Evolutionary conservation across 2,329 filamentous ascomycete genomes (phyloP).

Genomic region (Diaporthe ampelina): DNA sequence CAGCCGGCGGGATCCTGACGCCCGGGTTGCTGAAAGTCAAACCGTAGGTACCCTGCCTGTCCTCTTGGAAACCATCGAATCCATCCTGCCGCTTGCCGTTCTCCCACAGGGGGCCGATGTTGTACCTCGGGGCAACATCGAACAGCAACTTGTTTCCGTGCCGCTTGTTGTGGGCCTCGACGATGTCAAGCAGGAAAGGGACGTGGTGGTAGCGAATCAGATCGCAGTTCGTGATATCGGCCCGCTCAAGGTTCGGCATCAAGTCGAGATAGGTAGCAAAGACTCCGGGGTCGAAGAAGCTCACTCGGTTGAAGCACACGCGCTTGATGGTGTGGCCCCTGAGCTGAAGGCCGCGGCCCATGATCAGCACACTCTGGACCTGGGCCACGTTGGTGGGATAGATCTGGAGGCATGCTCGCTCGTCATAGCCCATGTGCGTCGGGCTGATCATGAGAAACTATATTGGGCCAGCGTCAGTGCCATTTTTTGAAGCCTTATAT

Average conservation of each 20-base stretch:
- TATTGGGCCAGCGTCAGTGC: background rate
- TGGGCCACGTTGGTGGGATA: background rate
- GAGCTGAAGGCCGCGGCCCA: slow-evolving; percentile 21
- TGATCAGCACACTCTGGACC: background rate
- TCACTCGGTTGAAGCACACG: slow-evolving; percentile 27
- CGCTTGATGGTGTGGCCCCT: background rate
- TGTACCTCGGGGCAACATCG: slow-evolving; percentile 34
- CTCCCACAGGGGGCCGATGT: slow-evolving; percentile 16
- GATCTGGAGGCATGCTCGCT: background rate
- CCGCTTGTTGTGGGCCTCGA: slow-evolving; percentile 9
- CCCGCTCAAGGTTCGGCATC: slow-evolving; percentile 34
- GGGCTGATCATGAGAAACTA: slow-evolving; percentile 30
- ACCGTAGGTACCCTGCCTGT: slow-evolving; percentile 36
- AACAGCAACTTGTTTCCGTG: background rate
- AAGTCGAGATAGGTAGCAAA: slow-evolving; percentile 22
- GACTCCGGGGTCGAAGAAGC: slow-evolving; percentile 27
- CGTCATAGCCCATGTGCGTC: slow-evolving; percentile 1
- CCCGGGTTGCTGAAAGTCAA: slow-evolving; percentile 34
- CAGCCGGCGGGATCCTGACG: slow-evolving; percentile 30
- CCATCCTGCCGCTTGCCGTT: background rate
- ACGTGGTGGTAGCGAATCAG: slow-evolving; percentile 29
- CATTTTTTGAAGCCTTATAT: no score
- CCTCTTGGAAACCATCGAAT: background rate
- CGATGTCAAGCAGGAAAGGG: slow-evolving; percentile 18
- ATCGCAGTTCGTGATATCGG: slow-evolving; percentile 36